These are phyloP conservation scores for Myriangium duriaei DNA, from an alignment of 2,329 filamentous ascomycete genomes.

Conservation along the genomic window DNA sequence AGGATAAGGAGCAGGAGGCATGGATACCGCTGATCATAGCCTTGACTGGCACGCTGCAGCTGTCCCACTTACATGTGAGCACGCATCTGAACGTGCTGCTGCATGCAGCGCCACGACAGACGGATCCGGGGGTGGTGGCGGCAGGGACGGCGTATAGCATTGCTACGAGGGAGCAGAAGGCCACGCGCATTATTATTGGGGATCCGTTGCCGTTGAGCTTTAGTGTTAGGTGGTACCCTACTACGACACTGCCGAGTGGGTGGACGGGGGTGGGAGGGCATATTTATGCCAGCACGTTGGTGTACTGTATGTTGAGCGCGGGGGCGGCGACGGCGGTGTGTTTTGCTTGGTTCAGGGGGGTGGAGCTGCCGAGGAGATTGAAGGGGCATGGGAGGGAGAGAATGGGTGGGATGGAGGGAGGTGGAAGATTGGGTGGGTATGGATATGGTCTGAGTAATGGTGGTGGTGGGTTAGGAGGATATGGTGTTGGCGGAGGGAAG, in stretches of 20 bases:
- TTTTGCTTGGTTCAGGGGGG: constrained; percentile 42
- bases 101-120: constrained; percentile 46
- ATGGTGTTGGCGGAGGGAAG: constrained; percentile 30
- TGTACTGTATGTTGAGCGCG: constrained; percentile 38
- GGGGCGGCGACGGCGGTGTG: constrained; percentile 38
- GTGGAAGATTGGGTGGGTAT: constrained; percentile 29
- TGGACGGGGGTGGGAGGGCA: constrained; percentile 41
- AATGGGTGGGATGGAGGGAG: constrained; percentile 26
- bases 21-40: constrained; percentile 83
- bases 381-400: constrained; percentile 47
- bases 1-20: constrained; percentile 23
- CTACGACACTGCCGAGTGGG: constrained; percentile 50
- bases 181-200: constrained; percentile 66
- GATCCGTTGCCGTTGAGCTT: constrained; percentile 70
- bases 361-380: constrained; percentile 38
- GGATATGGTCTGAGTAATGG: constrained; percentile 27
- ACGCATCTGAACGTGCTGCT: constrained; percentile 82
- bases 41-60: constrained; percentile 75
- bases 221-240: constrained; percentile 77
- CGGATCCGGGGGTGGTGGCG: constrained; percentile 62
- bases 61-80: constrained; percentile 79
- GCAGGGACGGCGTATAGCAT: constrained; percentile 80
- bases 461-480: constrained; percentile 31
- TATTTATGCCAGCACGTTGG: constrained; percentile 36
- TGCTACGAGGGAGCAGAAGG: constrained; percentile 43